phyloP scores from a whole-genome alignment of 257 asterid genomes.

The Verbena officinalis region DNA sequence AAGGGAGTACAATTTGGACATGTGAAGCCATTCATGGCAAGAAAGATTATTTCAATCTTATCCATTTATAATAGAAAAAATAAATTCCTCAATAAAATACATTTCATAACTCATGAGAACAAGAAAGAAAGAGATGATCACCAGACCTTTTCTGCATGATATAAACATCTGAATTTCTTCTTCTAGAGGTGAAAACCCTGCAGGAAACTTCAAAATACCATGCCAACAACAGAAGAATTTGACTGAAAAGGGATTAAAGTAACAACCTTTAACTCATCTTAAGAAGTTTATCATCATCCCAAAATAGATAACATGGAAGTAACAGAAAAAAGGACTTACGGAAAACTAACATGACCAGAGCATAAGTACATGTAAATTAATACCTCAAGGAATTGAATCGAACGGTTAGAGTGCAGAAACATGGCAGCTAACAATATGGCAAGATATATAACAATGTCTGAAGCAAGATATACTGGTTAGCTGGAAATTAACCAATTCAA shows the following conservation, averaged over 20 bases:
- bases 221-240: conserved; percentile 51
- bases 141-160: conserved; percentile 11
- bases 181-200: not conserved
- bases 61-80: not conserved
- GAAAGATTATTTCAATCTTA: not conserved
- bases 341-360: not conserved
- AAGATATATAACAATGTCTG: conserved; percentile 14
- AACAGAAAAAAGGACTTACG: not conserved
- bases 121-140: not conserved
- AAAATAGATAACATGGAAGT: not conserved
- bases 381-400: conserved; percentile 4
- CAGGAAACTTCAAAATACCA: not conserved
- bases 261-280: conserved; percentile 9
- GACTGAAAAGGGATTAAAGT: conserved; percentile 23
- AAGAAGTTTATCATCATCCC: not conserved
- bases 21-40: not conserved
- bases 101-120: not conserved
- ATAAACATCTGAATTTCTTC: not conserved
- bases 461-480: conserved; percentile 7
- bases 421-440: conserved; percentile 2
- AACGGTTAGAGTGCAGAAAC: conserved; percentile 4
- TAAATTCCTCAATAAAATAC: not conserved
- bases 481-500: not conserved
- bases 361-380: not conserved
- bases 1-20: not conserved